Percentiles rank a stretch among this genome's conserved stretches.
These are phyloP conservation scores for Cladobotryum mycophilum DNA, from an alignment of 2,329 filamentous ascomycete species.

Conservation along the genomic window DNA sequence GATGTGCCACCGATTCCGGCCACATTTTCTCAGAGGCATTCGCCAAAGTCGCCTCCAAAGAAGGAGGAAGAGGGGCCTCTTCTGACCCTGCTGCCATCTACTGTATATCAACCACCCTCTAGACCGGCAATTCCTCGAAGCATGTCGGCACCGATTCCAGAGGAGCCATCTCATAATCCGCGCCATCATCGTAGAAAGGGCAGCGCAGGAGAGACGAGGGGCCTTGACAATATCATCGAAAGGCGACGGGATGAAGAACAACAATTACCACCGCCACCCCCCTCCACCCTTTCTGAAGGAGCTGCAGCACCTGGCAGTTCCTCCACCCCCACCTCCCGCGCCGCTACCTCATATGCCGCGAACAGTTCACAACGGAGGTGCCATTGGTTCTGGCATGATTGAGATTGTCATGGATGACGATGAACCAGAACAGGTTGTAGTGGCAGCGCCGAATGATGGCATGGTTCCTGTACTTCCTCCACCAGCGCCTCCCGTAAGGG, in stretches of 20 bases:
- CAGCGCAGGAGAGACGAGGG: slow-evolving; percentile 32
- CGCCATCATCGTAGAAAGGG: slow-evolving; percentile 29
- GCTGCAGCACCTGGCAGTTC: slow-evolving; percentile 54
- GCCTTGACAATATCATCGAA: slow-evolving; percentile 42
- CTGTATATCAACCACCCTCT: slow-evolving; percentile 52
- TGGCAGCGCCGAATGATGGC: slow-evolving; percentile 34
- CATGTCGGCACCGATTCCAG: slow-evolving; percentile 52
- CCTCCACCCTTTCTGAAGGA: slow-evolving; percentile 52
- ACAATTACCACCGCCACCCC: slow-evolving; percentile 45
- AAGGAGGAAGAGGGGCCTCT: slow-evolving; percentile 23
- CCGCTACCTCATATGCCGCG: slow-evolving; percentile 43
- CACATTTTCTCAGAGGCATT: slow-evolving; percentile 38
- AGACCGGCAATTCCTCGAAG: slow-evolving; percentile 48
- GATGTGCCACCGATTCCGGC: slow-evolving; percentile 42
- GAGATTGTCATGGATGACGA: slow-evolving; percentile 63
- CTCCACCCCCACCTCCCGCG: slow-evolving; percentile 56
- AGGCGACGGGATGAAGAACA: slow-evolving; percentile 46
- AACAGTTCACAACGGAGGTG: slow-evolving; percentile 36
- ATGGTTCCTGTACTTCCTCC: slow-evolving; percentile 40
- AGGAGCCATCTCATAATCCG: slow-evolving; percentile 24
- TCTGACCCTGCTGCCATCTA: slow-evolving; percentile 50
- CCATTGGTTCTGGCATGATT: slow-evolving; percentile 49
- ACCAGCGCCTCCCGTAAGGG: slow-evolving; percentile 37
- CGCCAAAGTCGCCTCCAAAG: slow-evolving; percentile 33
- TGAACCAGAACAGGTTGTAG: slow-evolving; percentile 26